phyloP scores from a whole-genome alignment of 495 filamentous ascomycete genomes.

The Podospora appendiculata region DNA sequence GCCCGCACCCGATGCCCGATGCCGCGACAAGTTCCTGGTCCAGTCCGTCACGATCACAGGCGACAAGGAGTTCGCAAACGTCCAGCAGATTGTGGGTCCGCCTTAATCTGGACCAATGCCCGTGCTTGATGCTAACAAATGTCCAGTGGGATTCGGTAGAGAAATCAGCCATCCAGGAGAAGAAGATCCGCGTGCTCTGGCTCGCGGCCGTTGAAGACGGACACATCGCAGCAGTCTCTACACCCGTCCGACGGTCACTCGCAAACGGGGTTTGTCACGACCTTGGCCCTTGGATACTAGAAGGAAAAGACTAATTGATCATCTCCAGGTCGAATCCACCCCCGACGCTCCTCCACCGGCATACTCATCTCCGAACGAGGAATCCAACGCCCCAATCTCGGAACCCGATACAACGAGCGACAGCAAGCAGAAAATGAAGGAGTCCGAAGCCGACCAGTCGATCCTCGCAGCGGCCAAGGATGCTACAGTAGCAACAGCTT shows the following conservation, averaged over 20 bases:
- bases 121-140: slow-evolving; percentile 18
- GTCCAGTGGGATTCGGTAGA: slow-evolving; percentile 67
- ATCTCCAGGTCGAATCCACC: slow-evolving; percentile 19
- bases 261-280: slow-evolving; percentile 22
- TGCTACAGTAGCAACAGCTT: slow-evolving; percentile 30
- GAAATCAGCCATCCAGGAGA: slow-evolving; percentile 75
- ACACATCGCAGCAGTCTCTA: slow-evolving; percentile 8
- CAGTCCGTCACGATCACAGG: slow-evolving; percentile 81
- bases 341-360: slow-evolving; percentile 19
- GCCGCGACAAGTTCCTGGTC: slow-evolving; percentile 96
- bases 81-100: slow-evolving; percentile 67
- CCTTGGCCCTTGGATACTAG: not conserved
- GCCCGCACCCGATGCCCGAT: slow-evolving; percentile 75
- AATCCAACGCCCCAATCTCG: slow-evolving; percentile 7
- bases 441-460: slow-evolving; percentile 23
- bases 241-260: slow-evolving; percentile 17
- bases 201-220: slow-evolving; percentile 38
- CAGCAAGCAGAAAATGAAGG: slow-evolving; percentile 15
- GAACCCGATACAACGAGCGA: slow-evolving; percentile 31
- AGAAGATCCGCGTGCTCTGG: slow-evolving; percentile 92
- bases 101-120: not conserved
- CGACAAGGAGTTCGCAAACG: slow-evolving; percentile 73
- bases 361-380: slow-evolving; percentile 21
- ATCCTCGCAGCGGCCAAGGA: slow-evolving; percentile 9
- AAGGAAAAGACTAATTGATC: not conserved